These are phyloP conservation scores for Cladosporium sp. DNA, from an alignment of 2,329 filamentous ascomycete genomes.

Conservation along the genomic window DNA sequence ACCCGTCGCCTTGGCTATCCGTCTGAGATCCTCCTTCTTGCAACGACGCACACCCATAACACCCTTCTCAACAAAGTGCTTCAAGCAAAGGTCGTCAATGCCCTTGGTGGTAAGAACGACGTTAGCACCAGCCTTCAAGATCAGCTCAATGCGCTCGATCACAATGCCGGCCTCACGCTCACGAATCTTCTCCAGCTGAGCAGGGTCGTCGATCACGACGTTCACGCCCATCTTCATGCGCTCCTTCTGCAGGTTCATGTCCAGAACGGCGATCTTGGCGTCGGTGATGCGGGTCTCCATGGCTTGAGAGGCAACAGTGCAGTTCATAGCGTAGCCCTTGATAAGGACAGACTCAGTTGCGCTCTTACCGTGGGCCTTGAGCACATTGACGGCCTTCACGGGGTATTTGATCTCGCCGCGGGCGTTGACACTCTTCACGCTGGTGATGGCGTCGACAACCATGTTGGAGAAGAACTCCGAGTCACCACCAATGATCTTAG, in stretches of 20 bases:
- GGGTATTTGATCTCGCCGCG: constrained; percentile 91
- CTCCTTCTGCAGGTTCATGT: constrained; percentile 99
- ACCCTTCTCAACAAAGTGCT: constrained; percentile 89
- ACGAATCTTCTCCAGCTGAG: constrained; percentile 95
- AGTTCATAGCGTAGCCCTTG: constrained; percentile 97
- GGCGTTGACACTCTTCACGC: constrained; percentile 90
- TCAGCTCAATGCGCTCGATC: constrained; percentile 91
- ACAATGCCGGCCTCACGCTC: constrained; percentile 90
- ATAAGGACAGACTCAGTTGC: constrained; percentile 81
- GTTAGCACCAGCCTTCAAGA: constrained; percentile 93
- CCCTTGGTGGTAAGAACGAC: constrained; percentile 96
- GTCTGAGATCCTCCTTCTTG: constrained; percentile 96
- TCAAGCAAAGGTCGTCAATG: constrained; percentile 92
- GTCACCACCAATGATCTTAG: constrained; percentile 95
- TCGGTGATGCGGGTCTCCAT: constrained; percentile 91
- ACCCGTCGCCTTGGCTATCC: constrained; percentile 93
- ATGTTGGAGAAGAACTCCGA: constrained; percentile 96
- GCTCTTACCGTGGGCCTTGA: constrained; percentile 97
- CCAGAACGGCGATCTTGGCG: constrained; percentile 92
- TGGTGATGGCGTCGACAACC: constrained; percentile 92
- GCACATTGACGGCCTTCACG: constrained; percentile 97
- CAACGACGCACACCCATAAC: constrained; percentile 94
- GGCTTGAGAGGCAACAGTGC: constrained; percentile 94
- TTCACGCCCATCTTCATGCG: constrained; percentile 98
- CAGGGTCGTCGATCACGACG: constrained; percentile 94